Evolutionary conservation across 768 basidiomycete species (phyloP), one percentile per base, ranked within the genome.

Genomic region (Agrocybe pediades): DNA sequence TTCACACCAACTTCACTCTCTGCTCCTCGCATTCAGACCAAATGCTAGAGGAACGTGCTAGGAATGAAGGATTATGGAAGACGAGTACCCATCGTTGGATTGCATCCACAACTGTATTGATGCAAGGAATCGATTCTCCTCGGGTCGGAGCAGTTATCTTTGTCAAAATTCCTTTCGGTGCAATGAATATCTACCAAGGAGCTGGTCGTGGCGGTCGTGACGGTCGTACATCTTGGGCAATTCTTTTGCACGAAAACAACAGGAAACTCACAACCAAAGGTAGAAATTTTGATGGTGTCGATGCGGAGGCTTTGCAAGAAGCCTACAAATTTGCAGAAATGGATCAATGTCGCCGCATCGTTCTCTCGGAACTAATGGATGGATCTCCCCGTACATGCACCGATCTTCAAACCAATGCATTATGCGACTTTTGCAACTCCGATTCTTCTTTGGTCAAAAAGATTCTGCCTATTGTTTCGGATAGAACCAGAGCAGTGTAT

Each of bases 51-150:
- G 21, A 55, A 2, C 26, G 44, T 0, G 17, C 15, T 6, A 24
- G 46, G 9, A 53, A 64, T 51, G 59, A 61, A 33, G 17, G 2
- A n/a, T 2, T 3, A 1, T 63, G 61, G 61, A 47, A 21, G 16
- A 15, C 36, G 0, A 59, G 59, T 0, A 9, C 30, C 3, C 6
- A 17, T 1, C 40, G 47, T 9, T 67, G 66, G 66, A 67, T 67
- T 21, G 51, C 55, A 0, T 49, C 63, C 0, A 67, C 62, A 0
- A 65, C 64, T 36, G 60, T 54, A 3, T 30, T 62, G 9, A 53
- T 63, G 29, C 65, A 65, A 17, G 65, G 65, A 0, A 56, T 65
- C 5, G 62, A 67, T 54, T 33, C 51, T 2, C 55, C 62, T 1
- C 40, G 49, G 41, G 49, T 65, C 25, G 62, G 53, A 2, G 54